Percentiles rank a stretch among this genome's conserved stretches.
Conservation (phyloP, 345 rosid species). For the Brassica nigra region DNA sequence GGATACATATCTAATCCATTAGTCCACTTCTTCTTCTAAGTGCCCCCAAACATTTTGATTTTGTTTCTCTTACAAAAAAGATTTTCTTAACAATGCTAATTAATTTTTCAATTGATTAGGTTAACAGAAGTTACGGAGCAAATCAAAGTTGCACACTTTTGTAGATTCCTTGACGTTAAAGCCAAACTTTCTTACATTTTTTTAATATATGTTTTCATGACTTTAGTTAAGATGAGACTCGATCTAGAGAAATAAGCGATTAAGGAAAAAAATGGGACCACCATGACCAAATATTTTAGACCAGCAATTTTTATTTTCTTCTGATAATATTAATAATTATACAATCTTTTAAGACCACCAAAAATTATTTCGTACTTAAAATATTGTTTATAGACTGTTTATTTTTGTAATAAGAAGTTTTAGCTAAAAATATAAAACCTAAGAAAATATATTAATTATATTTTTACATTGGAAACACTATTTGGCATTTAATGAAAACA, state of each 20-base stretch:
- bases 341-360: neutral
- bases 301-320: neutral
- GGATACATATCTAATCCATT: conserved; percentile 39
- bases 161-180: conserved; percentile 33
- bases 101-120: neutral
- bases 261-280: neutral
- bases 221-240: neutral
- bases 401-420: neutral
- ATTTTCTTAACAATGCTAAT: neutral
- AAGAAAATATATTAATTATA: neutral
- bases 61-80: conserved; percentile 13
- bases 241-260: neutral
- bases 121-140: neutral
- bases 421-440: neutral
- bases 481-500: too few relatives aligned
- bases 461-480: neutral
- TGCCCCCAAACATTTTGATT: neutral
- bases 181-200: conserved; percentile 8
- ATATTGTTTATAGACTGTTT: neutral
- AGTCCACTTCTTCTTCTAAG: conserved; percentile 11
- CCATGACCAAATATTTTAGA: neutral
- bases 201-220: neutral
- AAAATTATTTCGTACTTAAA: neutral
- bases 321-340: neutral
- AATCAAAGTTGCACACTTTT: conserved; percentile 16